A percentile compares a stretch with the other conserved stretches of the same genome.
Evolutionary conservation across 2,329 filamentous ascomycete genomes (phyloP).

Genomic region (Diaporthe sp.): DNA sequence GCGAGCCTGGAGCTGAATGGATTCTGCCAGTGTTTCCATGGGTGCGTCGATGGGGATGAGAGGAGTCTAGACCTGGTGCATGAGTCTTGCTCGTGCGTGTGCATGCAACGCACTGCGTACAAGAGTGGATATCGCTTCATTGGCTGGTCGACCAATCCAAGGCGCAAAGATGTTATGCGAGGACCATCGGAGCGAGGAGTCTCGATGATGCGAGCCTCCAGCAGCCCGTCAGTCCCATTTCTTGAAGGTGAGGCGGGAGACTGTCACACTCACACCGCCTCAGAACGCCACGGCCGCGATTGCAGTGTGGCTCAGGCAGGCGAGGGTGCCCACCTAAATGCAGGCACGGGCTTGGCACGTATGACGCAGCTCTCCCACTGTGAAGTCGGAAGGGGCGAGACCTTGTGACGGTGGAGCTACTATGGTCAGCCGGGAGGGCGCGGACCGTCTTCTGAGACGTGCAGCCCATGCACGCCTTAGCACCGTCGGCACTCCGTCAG

Average conservation of each 20-base stretch:
- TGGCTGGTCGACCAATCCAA: neutral
- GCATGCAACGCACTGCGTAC: neutral
- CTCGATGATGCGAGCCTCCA: neutral
- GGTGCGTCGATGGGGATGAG: neutral
- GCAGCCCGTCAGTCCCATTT: neutral
- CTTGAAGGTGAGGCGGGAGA: neutral
- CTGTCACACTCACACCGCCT: slow-evolving; percentile 27
- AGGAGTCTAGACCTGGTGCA: neutral
- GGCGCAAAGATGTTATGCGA: neutral
- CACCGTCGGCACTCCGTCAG: slow-evolving; percentile 3
- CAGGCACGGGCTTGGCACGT: neutral
- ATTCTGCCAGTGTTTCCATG: neutral
- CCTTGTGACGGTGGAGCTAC: slow-evolving; percentile 9
- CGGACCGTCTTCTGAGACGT: slow-evolving; percentile 1
- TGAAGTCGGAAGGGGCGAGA: slow-evolving; percentile 15
- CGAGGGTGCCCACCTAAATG: neutral
- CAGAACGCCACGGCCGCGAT: slow-evolving; percentile 1
- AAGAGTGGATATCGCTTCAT: neutral
- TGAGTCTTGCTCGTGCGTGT: neutral
- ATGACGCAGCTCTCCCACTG: neutral
- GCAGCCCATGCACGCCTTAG: neutral
- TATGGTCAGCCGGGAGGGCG: neutral
- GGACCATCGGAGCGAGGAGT: neutral
- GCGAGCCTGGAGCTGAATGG: neutral
- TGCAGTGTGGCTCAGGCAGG: slow-evolving; percentile 20